Base-by-base conservation (phyloP, 2,329 filamentous ascomycete genomes). In the Fusarium chaquense region DNA sequence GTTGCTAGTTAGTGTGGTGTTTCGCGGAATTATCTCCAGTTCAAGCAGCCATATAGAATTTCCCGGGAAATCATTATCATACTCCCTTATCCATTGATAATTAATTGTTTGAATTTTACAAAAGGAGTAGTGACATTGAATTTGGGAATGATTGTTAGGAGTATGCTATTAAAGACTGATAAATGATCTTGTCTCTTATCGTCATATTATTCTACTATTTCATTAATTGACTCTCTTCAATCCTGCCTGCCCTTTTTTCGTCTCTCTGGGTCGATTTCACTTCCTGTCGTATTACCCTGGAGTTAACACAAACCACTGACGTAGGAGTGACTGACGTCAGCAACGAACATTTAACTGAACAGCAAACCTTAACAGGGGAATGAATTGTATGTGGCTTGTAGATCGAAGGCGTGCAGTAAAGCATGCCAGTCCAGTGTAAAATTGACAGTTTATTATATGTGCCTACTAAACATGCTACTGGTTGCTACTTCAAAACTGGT, bases 301-400 rank as follows among this genome's bases (percentile, higher is more conserved):
- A 65, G 62, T 20, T 20, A 6, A 20, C 8, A 9, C 1, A 20
- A 55, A 41, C 26, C 35, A 43, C 66, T 69, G 67, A 70, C 57
- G 67, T 69, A 67, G 57, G 49, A 59, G 52, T 49, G 35, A 58
- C 62, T 70, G 62, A 70, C 66, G 66, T 69, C 57, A 69, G 62
- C 28, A 61, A 22, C 16, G 10, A 22, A n/a, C 30, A 3, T 26
- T 9, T 5, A 4, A 62, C n/a, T 52, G 15, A 40, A 28, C 13
- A 30, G 41, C 10, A 22, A 36, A 28, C 26, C 20, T 15, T 20
- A 16, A 32, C 22, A 18, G 4, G 28, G 36, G 30, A n/a, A 12
- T 32, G 4, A 18, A 28, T 13, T 28, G 11, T 6, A 52, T n/a
- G 30, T 9, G 8, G 18, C 13, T 8, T n/a, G 16, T 35, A 8